These are phyloP conservation scores for Candida xyloterini DNA, from an alignment of 805 yeast species.

Conservation along the genomic window DNA sequence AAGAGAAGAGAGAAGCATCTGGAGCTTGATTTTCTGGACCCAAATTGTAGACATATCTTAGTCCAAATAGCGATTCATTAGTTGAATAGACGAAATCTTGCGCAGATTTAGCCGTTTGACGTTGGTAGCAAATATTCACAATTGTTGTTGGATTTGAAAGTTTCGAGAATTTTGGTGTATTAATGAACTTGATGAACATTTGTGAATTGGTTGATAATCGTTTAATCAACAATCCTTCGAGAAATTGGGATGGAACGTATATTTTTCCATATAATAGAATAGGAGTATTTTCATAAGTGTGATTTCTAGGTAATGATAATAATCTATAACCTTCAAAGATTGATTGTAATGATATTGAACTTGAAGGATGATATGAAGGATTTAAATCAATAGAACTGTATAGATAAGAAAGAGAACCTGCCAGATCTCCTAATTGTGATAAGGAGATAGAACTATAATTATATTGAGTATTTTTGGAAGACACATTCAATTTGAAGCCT, in stretches of 20 bases:
- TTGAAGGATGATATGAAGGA: slow-evolving; percentile 46
- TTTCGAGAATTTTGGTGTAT: slow-evolving; percentile 41
- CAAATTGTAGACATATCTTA: slow-evolving; percentile 72
- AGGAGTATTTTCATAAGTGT: slow-evolving; percentile 20
- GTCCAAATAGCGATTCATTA: slow-evolving; percentile 79
- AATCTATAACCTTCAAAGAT: slow-evolving; percentile 67
- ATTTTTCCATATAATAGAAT: slow-evolving; percentile 77
- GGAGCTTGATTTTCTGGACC: slow-evolving; percentile 25
- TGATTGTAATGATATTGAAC: slow-evolving; percentile 55
- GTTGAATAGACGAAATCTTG: slow-evolving; percentile 79
- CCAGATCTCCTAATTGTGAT: slow-evolving; percentile 58
- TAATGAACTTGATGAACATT: slow-evolving; percentile 69
- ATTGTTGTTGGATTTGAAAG: slow-evolving; percentile 37
- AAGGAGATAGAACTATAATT: slow-evolving; percentile 74
- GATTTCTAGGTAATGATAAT: slow-evolving; percentile 28
- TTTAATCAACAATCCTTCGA: slow-evolving; percentile 84
- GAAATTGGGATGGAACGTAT: slow-evolving; percentile 80
- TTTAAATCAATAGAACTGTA: slow-evolving; percentile 62
- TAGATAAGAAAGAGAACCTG: slow-evolving; percentile 81
- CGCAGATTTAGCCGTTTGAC: slow-evolving; percentile 57
- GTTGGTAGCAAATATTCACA: slow-evolving; percentile 68
- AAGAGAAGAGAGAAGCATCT: slow-evolving; percentile 47
- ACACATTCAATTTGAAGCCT: slow-evolving; percentile 61
- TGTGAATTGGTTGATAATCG: slow-evolving; percentile 60
- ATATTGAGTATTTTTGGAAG: slow-evolving; percentile 65